Conservation (phyloP, 306 rosid species). For the Trifolium repens region DNA sequence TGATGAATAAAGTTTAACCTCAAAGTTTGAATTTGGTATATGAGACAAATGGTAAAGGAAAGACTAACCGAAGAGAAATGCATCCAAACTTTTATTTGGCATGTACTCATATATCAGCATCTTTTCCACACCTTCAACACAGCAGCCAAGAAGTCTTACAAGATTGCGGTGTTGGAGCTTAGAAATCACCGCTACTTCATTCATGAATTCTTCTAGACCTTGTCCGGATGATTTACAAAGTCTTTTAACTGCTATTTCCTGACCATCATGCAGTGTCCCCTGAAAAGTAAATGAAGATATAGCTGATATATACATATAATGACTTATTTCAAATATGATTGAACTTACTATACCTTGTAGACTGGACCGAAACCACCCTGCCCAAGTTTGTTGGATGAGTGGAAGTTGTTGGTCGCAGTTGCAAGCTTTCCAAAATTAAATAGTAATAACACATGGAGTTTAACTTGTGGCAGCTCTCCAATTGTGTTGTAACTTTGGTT, state of each 20-base stretch:
- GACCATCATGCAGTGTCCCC: constrained; percentile 28
- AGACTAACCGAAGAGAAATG: constrained; percentile 43
- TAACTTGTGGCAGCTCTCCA: too few species aligned
- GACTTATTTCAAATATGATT: background rate
- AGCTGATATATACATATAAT: background rate
- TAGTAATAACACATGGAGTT: too few species aligned
- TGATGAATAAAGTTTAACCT: constrained; percentile 1
- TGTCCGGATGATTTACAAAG: constrained; percentile 39
- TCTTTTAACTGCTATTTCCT: constrained; percentile 40
- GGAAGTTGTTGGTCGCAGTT: too few species aligned
- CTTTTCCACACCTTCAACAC: constrained; percentile 45
- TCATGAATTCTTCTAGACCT: constrained; percentile 29
- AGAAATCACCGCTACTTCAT: background rate
- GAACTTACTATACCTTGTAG: background rate
- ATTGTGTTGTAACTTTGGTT: too few species aligned
- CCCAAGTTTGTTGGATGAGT: too few species aligned
- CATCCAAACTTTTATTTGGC: constrained; percentile 49
- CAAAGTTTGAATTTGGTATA: background rate
- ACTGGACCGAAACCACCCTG: constrained; percentile 32
- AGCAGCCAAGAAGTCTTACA: constrained; percentile 45
- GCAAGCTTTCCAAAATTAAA: too few species aligned
- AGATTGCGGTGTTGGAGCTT: constrained; percentile 42
- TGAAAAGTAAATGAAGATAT: background rate
- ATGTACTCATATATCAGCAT: constrained; percentile 46
- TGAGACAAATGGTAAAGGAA: background rate